A percentile compares a stretch with the other conserved stretches of the same genome.
These are phyloP conservation scores for Thalia dealbata DNA, from an alignment of 176 grass and related monocot species.

Conservation along the genomic window DNA sequence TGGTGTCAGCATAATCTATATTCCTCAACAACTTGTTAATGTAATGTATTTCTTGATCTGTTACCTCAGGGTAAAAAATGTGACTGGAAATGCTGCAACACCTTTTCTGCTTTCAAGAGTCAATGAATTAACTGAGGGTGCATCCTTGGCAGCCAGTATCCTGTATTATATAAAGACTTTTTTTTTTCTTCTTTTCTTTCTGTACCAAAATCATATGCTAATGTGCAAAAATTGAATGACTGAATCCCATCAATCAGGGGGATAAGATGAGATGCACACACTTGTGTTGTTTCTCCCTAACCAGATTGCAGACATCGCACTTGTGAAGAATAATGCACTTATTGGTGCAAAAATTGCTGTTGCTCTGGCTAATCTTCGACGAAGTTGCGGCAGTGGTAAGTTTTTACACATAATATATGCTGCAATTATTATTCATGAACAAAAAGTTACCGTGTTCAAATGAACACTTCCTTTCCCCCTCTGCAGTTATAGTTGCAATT, in stretches of 20 bases:
- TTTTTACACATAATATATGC: neutral
- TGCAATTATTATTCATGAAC: no score
- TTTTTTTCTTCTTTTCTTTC: neutral
- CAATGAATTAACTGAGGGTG: conserved; percentile 69
- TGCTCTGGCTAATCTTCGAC: conserved; percentile 44
- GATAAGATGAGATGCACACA: no score
- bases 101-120: conserved; percentile 83
- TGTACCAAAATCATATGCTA: neutral
- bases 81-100: conserved; percentile 58
- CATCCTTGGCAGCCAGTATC: conserved; percentile 79
- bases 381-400: conserved; percentile 34
- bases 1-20: neutral
- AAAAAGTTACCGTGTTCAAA: no score
- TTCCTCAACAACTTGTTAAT: neutral
- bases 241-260: neutral
- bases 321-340: conserved; percentile 94
- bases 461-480: no score
- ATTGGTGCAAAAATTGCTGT: conserved; percentile 64
- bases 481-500: no score
- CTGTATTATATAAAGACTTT: conserved; percentile 23
- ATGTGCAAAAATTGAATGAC: neutral
- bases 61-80: conserved; percentile 51
- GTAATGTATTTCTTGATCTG: neutral
- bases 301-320: conserved; percentile 53
- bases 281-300: conserved; percentile 30